These are phyloP conservation scores for Linnemannia zychae DNA, from an alignment of 192 early-diverging fungal genomes.

Conservation along the genomic window DNA sequence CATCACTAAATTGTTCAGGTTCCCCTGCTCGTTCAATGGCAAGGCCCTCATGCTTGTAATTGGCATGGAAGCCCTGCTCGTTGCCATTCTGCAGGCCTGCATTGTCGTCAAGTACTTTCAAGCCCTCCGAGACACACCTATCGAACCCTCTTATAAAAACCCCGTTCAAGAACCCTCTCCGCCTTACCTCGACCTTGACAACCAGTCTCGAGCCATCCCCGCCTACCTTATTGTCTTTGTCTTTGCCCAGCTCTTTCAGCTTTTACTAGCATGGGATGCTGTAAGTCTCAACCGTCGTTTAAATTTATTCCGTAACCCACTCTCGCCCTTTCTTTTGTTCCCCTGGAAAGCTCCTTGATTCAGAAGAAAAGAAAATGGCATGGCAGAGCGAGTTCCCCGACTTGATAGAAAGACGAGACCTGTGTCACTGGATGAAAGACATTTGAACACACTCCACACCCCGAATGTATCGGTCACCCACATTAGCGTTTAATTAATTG, in stretches of 20 bases:
- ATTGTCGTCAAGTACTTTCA: conserved; percentile 50
- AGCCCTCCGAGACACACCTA: conserved; percentile 22
- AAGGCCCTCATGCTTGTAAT: conserved; percentile 41
- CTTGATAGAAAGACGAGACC: not conserved
- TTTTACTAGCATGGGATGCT: conserved; percentile 75
- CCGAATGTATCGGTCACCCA: not conserved
- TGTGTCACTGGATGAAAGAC: not conserved
- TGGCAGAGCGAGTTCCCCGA: not conserved
- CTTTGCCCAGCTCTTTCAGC: conserved; percentile 76
- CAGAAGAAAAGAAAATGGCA: not conserved
- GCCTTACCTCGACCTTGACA: conserved; percentile 34
- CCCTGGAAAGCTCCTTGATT: not conserved
- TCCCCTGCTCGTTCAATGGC: conserved; percentile 49
- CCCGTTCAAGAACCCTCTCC: not conserved
- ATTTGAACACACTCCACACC: not conserved
- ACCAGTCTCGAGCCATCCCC: conserved; percentile 63
- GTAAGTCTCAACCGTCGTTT: conserved; percentile 57
- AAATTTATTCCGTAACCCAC: not conserved
- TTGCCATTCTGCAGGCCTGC: conserved; percentile 39
- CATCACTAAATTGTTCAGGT: conserved; percentile 23
- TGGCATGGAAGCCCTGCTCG: conserved; percentile 42
- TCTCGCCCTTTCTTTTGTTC: not conserved
- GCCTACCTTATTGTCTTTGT: conserved; percentile 83
- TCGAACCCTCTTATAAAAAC: not conserved
- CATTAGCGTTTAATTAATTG: not conserved